Evolutionary conservation across 164 flowering plant genomes (phyloP).

Genomic region (Vitis cinerea): DNA sequence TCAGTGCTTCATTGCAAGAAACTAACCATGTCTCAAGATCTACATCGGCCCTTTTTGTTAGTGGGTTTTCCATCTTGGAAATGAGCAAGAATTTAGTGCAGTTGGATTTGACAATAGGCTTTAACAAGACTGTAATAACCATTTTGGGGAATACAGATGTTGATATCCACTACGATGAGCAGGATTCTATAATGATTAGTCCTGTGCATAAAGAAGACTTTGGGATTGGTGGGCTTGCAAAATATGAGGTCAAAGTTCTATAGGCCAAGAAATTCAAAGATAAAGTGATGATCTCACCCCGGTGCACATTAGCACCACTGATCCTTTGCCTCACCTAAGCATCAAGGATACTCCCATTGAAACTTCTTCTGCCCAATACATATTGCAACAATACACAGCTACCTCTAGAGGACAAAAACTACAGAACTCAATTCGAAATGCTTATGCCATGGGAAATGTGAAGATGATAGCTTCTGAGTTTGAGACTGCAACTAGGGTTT

Average conservation of each 20-base stretch:
- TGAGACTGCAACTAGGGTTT: constrained; percentile 48
- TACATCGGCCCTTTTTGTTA: constrained; percentile 68
- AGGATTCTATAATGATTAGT: constrained; percentile 36
- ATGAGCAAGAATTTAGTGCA: constrained; percentile 40
- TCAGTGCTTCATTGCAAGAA: constrained; percentile 51
- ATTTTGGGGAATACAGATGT: constrained; percentile 86
- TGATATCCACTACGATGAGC: constrained; percentile 55
- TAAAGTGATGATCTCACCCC: constrained; percentile 51
- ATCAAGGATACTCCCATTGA: constrained; percentile 73
- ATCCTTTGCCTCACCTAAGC: constrained; percentile 58
- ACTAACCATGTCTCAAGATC: constrained; percentile 50
- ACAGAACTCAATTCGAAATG: constrained; percentile 51
- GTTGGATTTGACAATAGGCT: constrained; percentile 56
- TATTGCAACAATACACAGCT: constrained; percentile 65
- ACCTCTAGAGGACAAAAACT: constrained; percentile 63
- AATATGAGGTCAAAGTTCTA: constrained; percentile 65
- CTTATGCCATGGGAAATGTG: constrained; percentile 67
- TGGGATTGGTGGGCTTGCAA: constrained; percentile 58
- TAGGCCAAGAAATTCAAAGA: constrained; percentile 47
- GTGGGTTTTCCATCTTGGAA: constrained; percentile 66
- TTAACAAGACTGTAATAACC: constrained; percentile 54
- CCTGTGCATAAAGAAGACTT: constrained; percentile 37
- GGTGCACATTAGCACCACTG: constrained; percentile 43
- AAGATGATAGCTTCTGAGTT: constrained; percentile 58
- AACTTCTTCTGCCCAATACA: constrained; percentile 68